Conservation (phyloP, 2,329 filamentous ascomycete species). For the Immersiporthe knoxdaviesiana region DNA sequence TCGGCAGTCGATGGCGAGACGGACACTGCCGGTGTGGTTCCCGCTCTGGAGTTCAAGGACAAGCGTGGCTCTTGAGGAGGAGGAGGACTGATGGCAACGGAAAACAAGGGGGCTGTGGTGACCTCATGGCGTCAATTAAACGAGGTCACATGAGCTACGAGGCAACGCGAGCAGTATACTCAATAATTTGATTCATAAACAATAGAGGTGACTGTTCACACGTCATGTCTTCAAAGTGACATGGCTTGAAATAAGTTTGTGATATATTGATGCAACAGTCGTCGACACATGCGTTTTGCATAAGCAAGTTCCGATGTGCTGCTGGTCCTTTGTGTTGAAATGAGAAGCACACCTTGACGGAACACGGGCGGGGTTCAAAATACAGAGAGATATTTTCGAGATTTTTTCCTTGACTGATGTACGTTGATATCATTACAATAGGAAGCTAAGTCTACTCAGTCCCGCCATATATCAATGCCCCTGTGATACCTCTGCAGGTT, state of each 20-base stretch:
- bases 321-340: too few relatives aligned
- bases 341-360: too few relatives aligned
- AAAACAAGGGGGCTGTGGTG: too few relatives aligned
- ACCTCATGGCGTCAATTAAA: background rate
- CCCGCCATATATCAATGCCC: background rate
- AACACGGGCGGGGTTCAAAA: too few relatives aligned
- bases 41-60: conserved; percentile 1
- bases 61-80: background rate
- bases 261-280: too few relatives aligned
- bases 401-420: background rate
- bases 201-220: too few relatives aligned
- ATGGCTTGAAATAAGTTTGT: too few relatives aligned
- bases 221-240: too few relatives aligned
- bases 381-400: too few relatives aligned
- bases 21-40: background rate
- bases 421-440: background rate
- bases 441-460: background rate
- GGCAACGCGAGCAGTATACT: background rate
- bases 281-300: too few relatives aligned
- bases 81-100: background rate
- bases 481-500: background rate
- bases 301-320: too few relatives aligned
- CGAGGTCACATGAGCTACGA: background rate
- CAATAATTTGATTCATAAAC: background rate
- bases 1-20: background rate